Base-by-base conservation (phyloP, 129 eudicot species). In the Pseudognaphalium luteoalbum region DNA sequence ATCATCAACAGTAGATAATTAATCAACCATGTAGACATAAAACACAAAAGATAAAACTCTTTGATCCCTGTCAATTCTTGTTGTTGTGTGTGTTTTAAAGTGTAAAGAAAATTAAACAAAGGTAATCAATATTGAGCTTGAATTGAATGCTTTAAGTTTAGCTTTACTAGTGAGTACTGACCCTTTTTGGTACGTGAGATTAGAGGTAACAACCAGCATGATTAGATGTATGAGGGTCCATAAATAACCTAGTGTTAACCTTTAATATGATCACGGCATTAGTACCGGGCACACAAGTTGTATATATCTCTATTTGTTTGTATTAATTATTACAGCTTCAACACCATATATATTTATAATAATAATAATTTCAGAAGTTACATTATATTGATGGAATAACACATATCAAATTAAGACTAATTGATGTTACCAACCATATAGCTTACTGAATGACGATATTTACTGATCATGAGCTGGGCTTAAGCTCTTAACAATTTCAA, bases 181-280 rank as follows among this genome's bases (percentile, higher is more conserved):
- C 58, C 64, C 81, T 59, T 80, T 77, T 73, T 57, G 83, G 79
- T 80, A 73, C 79, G 17, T 80, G 83, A 58, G 70, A 80, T 80
- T 80, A 80, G 79, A 80, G 75, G 64, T 73, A 80, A 73, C 79
- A 57, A 73, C 83, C 83, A 80, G 75, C 83, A 73, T 66, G 83
- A 80, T 80, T 80, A 66, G 83, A 80, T 80, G 35, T 66, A 73
- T 73, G 75, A 80, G 83, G 83, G 83, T 80, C 83, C 83, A 76
- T 56, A 59, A 52, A 59, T 56, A 73, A 73, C 62, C 69, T 66
- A 65, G 41, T 76, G 32, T 67, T 66, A 59, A 67, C 68, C 68
- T 56, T 67, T 54, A 28, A 70, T 20, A 47, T 70, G 35, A 44
- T 17, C 14, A 3, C 2, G 28, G 28, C 28, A 25, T 25, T 25